Conservation (phyloP, 768 basidiomycete genomes). For the Filobasidium wieringae region DNA sequence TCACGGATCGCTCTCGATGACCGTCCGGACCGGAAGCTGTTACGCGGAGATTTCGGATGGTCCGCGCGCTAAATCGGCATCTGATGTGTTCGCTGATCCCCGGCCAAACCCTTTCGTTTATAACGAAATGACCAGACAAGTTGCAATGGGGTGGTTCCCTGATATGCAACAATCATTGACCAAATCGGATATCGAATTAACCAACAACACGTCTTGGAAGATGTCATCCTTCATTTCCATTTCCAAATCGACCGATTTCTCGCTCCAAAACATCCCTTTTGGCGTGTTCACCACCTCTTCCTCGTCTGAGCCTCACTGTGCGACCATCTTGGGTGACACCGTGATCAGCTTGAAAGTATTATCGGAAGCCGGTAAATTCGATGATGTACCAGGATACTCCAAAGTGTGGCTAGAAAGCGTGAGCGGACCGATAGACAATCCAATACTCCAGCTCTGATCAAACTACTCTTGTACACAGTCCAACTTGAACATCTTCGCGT, state of each 20-base stretch:
- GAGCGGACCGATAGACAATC: not conserved
- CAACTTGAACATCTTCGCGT: constrained; percentile 12
- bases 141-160: too few relatives aligned
- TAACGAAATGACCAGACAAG: too few relatives aligned
- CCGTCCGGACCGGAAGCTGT: too few relatives aligned
- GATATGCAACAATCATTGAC: too few relatives aligned
- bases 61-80: too few relatives aligned
- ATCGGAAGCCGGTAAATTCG: not conserved
- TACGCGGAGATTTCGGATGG: too few relatives aligned
- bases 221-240: constrained; percentile 11
- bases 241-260: constrained; percentile 11
- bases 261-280: constrained; percentile 19
- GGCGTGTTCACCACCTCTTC: constrained; percentile 9
- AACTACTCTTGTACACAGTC: not conserved
- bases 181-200: too few relatives aligned
- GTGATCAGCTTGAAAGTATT: constrained; percentile 11
- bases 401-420: not conserved
- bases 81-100: too few relatives aligned
- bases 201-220: too few relatives aligned
- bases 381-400: not conserved
- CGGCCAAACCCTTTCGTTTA: too few relatives aligned
- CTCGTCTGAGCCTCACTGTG: not conserved
- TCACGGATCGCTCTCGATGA: too few relatives aligned
- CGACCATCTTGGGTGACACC: constrained; percentile 13
- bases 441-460: not conserved